phyloP scores from a whole-genome alignment of 306 rosid species.

The Luffa aegyptiaca region DNA sequence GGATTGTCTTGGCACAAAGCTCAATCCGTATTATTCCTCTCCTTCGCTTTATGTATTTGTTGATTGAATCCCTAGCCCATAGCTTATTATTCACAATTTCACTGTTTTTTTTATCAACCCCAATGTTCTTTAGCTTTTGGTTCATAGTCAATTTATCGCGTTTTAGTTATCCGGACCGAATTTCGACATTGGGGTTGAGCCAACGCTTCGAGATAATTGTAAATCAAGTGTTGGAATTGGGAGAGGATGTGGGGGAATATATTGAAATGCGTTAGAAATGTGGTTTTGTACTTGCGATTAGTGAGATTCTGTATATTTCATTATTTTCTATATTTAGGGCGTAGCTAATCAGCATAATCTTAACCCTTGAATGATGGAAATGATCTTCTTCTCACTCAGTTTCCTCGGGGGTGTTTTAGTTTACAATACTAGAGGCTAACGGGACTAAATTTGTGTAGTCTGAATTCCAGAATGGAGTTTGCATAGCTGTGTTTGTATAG shows the following conservation, averaged over 20 bases:
- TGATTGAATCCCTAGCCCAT: not conserved
- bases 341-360: not conserved
- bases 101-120: not conserved
- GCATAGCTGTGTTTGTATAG: not conserved
- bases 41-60: not conserved
- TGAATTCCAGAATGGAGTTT: not conserved
- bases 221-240: not conserved
- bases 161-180: not conserved
- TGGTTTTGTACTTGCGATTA: not conserved
- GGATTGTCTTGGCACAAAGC: conserved; percentile 85
- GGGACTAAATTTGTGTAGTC: not conserved
- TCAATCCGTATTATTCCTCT: conserved; percentile 41
- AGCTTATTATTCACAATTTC: not conserved
- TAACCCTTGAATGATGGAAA: not conserved
- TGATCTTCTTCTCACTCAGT: not conserved
- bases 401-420: not conserved
- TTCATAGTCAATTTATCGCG: not conserved
- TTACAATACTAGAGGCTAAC: not conserved
- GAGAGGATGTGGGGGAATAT: not conserved
- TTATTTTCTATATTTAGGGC: not conserved
- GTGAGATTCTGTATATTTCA: not conserved
- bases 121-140: not conserved
- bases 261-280: not conserved
- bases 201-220: not conserved
- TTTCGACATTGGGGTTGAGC: not conserved